These are phyloP conservation scores for Stephania japonica DNA, from an alignment of 164 flowering plant genomes.

Conservation along the genomic window DNA sequence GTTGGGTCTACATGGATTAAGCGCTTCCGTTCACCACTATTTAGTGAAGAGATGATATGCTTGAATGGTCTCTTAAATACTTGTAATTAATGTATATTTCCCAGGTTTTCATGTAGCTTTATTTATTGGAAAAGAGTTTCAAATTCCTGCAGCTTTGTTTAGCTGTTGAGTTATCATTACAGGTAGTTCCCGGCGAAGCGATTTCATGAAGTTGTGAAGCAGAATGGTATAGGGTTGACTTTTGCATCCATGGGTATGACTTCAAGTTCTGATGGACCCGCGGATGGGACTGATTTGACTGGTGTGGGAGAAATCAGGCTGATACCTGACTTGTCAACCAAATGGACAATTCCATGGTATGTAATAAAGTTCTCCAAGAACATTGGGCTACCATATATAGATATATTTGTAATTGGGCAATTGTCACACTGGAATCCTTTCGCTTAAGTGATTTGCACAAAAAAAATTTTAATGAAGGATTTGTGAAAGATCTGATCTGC, in stretches of 20 bases:
- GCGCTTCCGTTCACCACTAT: too few species aligned
- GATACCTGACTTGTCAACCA: slow-evolving; percentile 81
- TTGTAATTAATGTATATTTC: too few species aligned
- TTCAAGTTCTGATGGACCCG: slow-evolving; percentile 70
- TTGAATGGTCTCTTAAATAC: too few species aligned
- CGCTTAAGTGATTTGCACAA: too few species aligned
- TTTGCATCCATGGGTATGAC: slow-evolving; percentile 80
- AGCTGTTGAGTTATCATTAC: slow-evolving; percentile 12
- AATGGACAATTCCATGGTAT: slow-evolving; percentile 78
- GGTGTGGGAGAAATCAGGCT: slow-evolving; percentile 88
- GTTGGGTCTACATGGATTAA: too few species aligned
- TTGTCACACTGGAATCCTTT: too few species aligned
- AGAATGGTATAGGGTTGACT: slow-evolving; percentile 79
- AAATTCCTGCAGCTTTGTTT: neutral
- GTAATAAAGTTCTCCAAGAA: neutral
- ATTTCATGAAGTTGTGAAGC: slow-evolving; percentile 46
- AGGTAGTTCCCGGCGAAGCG: slow-evolving; percentile 84
- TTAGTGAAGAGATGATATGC: too few species aligned
- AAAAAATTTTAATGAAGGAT: too few species aligned
- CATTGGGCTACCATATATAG: neutral
- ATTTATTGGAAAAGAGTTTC: too few species aligned
- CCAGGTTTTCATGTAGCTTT: too few species aligned
- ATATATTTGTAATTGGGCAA: too few species aligned
- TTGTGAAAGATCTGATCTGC: too few species aligned
- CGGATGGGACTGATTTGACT: slow-evolving; percentile 67